Evolutionary conservation across 1,284 basidiomycete genomes (phyloP).

Genomic region (Afroboletus lepidellus): DNA sequence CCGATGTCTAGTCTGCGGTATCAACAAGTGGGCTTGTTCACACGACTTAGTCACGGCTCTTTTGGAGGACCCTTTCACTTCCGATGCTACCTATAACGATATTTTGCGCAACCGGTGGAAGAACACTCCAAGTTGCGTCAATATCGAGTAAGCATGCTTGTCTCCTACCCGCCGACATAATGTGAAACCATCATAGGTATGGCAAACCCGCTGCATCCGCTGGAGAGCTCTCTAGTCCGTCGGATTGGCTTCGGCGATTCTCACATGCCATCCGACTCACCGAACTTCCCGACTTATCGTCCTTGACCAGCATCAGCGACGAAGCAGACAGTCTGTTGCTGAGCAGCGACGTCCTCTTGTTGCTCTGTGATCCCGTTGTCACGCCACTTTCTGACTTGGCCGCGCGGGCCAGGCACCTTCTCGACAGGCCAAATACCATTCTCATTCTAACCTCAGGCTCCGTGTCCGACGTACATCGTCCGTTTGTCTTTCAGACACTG

Average conservation of each 20-base stretch:
- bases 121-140: conserved; percentile 30
- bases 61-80: conserved; percentile 64
- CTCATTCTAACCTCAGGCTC: conserved; percentile 45
- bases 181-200: conserved; percentile 17
- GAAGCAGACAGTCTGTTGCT: conserved; percentile 36
- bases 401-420: conserved; percentile 33
- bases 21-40: conserved; percentile 50
- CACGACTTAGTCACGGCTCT: conserved; percentile 62
- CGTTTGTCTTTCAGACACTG: conserved; percentile 18
- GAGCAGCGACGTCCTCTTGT: conserved; percentile 55
- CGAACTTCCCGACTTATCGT: conserved; percentile 39
- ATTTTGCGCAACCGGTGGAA: conserved; percentile 48
- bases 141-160: conserved; percentile 42
- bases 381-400: conserved; percentile 44
- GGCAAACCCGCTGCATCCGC: conserved; percentile 21
- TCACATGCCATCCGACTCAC: conserved; percentile 46
- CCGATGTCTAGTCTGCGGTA: conserved; percentile 47
- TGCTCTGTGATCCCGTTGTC: conserved; percentile 58
- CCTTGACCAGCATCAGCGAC: conserved; percentile 15
- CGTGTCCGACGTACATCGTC: conserved; percentile 17
- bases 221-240: conserved; percentile 37
- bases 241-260: conserved; percentile 55
- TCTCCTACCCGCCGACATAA: background rate
- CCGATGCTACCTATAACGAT: conserved; percentile 42
- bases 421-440: conserved; percentile 51